phyloP scores from a whole-genome alignment of 192 early-diverging fungal species.

The Backusella circina region DNA sequence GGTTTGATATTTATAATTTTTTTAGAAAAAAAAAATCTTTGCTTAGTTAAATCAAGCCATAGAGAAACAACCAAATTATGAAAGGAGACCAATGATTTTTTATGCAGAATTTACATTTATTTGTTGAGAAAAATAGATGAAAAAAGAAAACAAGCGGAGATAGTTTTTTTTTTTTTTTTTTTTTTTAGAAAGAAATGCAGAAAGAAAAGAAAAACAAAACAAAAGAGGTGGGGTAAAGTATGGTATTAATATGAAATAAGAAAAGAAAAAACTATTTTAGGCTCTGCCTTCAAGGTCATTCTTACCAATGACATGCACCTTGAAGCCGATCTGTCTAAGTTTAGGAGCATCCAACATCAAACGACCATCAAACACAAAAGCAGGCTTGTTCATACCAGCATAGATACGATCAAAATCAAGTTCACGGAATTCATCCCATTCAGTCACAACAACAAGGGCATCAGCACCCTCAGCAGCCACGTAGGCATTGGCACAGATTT shows the following conservation, averaged over 20 bases:
- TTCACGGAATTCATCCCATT: slow-evolving; percentile 89
- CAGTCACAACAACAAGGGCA: slow-evolving; percentile 78
- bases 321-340: slow-evolving; percentile 77
- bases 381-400: slow-evolving; percentile 73
- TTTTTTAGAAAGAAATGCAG: not conserved
- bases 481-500: slow-evolving; percentile 62
- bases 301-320: slow-evolving; percentile 69
- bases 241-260: not conserved
- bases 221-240: not conserved
- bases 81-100: not conserved
- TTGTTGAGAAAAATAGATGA: not conserved
- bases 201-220: not conserved
- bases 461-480: slow-evolving; percentile 67
- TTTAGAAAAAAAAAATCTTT: too few relatives aligned
- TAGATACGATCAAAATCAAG: slow-evolving; percentile 69
- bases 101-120: not conserved
- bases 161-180: not conserved
- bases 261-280: not conserved
- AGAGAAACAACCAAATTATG: not conserved
- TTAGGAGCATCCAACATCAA: slow-evolving; percentile 65
- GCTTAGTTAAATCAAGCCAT: too few relatives aligned
- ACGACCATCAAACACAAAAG: slow-evolving; percentile 90
- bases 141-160: not conserved
- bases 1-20: too few relatives aligned
- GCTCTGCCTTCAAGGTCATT: slow-evolving; percentile 18